These are phyloP conservation scores for Fusarium ramigenum DNA, from an alignment of 2,329 filamentous ascomycete species.

Conservation along the genomic window DNA sequence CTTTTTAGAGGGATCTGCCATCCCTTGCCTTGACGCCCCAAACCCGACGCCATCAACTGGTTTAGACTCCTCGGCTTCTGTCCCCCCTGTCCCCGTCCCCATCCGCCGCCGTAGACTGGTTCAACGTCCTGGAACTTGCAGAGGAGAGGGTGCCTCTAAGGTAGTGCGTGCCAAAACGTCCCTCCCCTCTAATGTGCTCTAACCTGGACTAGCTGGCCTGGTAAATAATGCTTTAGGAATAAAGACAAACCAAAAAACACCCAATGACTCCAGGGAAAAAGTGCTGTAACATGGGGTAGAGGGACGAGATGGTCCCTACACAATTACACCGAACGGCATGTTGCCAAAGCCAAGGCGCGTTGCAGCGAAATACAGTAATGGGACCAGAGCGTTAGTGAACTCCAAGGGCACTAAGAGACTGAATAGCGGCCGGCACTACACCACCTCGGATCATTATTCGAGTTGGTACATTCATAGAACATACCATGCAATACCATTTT, in stretches of 20 bases:
- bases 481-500: constrained; percentile 7
- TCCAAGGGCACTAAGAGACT: constrained; percentile 19
- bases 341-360: background rate
- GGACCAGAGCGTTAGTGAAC: constrained; percentile 10
- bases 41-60: constrained; percentile 30
- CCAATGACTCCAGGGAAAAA: constrained; percentile 8
- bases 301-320: background rate
- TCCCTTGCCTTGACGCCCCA: constrained; percentile 35
- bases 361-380: constrained; percentile 5
- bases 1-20: constrained; percentile 27
- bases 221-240: constrained; percentile 2
- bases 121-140: constrained; percentile 31
- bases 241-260: background rate
- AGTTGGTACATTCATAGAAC: constrained; percentile 9
- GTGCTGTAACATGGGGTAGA: constrained; percentile 13
- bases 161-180: constrained; percentile 15
- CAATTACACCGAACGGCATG: background rate
- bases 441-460: constrained; percentile 28
- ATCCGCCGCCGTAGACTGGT: constrained; percentile 12
- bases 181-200: constrained; percentile 11
- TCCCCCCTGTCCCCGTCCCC: constrained; percentile 27
- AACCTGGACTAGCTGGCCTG: constrained; percentile 3
- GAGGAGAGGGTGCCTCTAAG: constrained; percentile 29
- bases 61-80: constrained; percentile 38
- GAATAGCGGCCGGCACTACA: constrained; percentile 22